Evolutionary conservation across 2,329 filamentous ascomycete species (phyloP).

Genomic region (Fusarium tricinctum): DNA sequence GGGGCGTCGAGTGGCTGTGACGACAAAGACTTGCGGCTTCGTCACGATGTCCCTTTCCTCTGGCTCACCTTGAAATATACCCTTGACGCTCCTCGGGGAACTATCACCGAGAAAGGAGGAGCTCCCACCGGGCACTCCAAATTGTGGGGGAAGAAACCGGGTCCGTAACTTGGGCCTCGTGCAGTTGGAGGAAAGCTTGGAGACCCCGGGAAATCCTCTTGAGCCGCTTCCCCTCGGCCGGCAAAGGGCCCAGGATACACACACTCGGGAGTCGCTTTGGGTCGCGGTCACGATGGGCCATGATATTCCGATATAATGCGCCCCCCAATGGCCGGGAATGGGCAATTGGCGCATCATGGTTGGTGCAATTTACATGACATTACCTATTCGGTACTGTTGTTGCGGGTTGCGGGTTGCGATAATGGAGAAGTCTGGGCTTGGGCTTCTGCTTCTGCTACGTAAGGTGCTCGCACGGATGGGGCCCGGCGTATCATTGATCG

Average conservation of each 20-base stretch:
- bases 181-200: slow-evolving; percentile 28
- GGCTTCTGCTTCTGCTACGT: not conserved
- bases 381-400: slow-evolving; percentile 40
- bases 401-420: slow-evolving; percentile 5
- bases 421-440: not conserved
- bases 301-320: slow-evolving; percentile 39
- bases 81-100: slow-evolving; percentile 27
- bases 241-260: slow-evolving; percentile 39
- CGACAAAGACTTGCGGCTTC: slow-evolving; percentile 10
- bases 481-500: slow-evolving; percentile 49
- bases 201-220: slow-evolving; percentile 56
- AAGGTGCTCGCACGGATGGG: slow-evolving; percentile 25
- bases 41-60: slow-evolving; percentile 14
- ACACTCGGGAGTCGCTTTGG: slow-evolving; percentile 31
- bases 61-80: not conserved
- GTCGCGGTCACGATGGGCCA: slow-evolving; percentile 47
- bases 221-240: slow-evolving; percentile 50
- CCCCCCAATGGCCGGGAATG: slow-evolving; percentile 12
- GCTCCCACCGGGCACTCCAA: slow-evolving; percentile 28
- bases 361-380: slow-evolving; percentile 31
- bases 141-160: slow-evolving; percentile 50
- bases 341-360: slow-evolving; percentile 31
- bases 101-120: slow-evolving; percentile 19
- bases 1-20: slow-evolving; percentile 33
- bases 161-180: slow-evolving; percentile 2